phyloP scores from a whole-genome alignment of 169 alveolate genomes.

The Neospora caninum region DNA sequence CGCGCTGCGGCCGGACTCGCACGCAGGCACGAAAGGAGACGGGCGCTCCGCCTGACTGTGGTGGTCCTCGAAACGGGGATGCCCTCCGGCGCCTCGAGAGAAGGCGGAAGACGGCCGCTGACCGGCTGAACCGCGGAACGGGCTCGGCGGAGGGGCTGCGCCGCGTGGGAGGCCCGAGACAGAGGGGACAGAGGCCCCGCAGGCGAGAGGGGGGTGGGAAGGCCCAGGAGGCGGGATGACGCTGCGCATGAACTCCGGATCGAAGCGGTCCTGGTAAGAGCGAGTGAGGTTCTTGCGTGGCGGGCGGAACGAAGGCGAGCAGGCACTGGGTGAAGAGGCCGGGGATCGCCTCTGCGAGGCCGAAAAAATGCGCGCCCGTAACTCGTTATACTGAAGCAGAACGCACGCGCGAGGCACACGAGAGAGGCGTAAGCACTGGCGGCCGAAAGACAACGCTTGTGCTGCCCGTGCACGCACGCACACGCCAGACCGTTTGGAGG shows the following conservation, averaged over 20 bases:
- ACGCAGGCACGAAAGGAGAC: neutral
- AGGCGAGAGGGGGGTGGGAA: neutral
- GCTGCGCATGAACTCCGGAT: constrained; percentile 7
- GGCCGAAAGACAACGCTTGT: neutral
- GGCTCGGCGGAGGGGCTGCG: no score
- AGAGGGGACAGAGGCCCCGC: no score
- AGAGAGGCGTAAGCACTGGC: no score
- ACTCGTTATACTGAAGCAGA: neutral
- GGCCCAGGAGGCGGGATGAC: neutral
- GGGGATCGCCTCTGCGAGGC: neutral
- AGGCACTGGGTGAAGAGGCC: neutral
- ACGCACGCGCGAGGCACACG: neutral
- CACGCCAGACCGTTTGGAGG: neutral
- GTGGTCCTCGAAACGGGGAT: no score
- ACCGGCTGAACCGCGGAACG: no score
- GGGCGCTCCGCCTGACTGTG: neutral
- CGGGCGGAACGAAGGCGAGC: neutral
- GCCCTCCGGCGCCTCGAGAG: no score
- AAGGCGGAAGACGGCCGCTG: no score
- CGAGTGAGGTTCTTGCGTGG: neutral
- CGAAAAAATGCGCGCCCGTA: constrained; percentile 31
- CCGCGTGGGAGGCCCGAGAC: no score
- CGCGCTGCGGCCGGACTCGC: neutral
- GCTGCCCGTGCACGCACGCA: neutral
- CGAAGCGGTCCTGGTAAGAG: constrained; percentile 9